Conservation (phyloP, 208 protist genomes). For the Porcisia deanei region DNA sequence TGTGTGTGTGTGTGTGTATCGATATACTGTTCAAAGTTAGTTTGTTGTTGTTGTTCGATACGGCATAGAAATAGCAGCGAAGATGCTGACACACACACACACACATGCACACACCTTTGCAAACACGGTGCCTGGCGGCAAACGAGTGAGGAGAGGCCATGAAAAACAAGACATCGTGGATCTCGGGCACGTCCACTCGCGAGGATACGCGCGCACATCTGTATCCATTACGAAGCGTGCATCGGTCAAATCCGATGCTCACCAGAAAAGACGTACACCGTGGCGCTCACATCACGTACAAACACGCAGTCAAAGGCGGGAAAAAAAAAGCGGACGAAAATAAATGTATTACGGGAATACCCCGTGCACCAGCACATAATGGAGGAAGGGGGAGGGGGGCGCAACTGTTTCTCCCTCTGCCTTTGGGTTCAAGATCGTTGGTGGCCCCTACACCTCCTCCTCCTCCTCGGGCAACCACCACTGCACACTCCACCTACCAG, state of each 20-base stretch:
- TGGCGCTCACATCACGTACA: too few relatives aligned
- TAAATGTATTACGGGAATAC: too few relatives aligned
- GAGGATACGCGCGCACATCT: background rate
- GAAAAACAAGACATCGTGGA: background rate
- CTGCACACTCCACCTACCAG: conserved; percentile 55
- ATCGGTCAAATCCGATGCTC: too few relatives aligned
- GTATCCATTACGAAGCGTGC: too few relatives aligned
- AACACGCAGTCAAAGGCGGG: background rate
- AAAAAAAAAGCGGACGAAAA: background rate
- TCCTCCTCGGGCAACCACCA: background rate
- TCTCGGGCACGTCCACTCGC: background rate
- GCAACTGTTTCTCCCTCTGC: background rate
- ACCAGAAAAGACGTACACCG: too few relatives aligned
- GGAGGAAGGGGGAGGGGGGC: background rate
- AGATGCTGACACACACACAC: too few relatives aligned
- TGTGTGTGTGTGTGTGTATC: background rate
- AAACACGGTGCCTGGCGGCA: background rate
- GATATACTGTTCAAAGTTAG: background rate
- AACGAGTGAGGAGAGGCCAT: background rate
- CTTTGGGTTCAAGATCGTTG: background rate
- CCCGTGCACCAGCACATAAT: too few relatives aligned
- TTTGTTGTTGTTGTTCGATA: background rate
- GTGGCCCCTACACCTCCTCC: background rate
- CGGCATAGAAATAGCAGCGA: too few relatives aligned
- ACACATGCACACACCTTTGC: background rate